phyloP scores from a whole-genome alignment of 495 filamentous ascomycete species.

The Aspergillus kassunensis region DNA sequence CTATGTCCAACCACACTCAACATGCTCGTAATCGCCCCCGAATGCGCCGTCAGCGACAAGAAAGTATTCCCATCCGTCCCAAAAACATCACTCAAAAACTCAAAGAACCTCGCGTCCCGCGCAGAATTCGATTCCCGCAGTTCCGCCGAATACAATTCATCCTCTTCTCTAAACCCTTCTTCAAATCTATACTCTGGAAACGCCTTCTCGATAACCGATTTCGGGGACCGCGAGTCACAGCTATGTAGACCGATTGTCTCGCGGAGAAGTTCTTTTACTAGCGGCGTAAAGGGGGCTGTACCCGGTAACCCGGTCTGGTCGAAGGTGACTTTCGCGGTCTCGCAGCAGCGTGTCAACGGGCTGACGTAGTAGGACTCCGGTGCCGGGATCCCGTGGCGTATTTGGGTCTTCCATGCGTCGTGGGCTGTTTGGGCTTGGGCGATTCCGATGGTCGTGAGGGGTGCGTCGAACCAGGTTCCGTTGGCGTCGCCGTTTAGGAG shows the following conservation, averaged over 20 bases:
- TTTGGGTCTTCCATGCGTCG: slow-evolving; percentile 56
- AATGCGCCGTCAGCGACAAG: slow-evolving; percentile 70
- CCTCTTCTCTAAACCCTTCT: slow-evolving; percentile 56
- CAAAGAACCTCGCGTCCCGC: slow-evolving; percentile 51
- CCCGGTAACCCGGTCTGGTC: slow-evolving; percentile 47
- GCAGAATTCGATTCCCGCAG: slow-evolving; percentile 53
- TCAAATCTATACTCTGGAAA: slow-evolving; percentile 65
- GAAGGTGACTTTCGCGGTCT: slow-evolving; percentile 64
- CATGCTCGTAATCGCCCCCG: slow-evolving; percentile 60
- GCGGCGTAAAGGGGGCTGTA: slow-evolving; percentile 52
- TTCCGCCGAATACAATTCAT: slow-evolving; percentile 53
- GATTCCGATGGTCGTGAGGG: slow-evolving; percentile 60
- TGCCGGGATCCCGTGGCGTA: slow-evolving; percentile 53
- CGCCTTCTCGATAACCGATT: slow-evolving; percentile 50
- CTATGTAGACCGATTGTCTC: slow-evolving; percentile 76
- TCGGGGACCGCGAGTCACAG: slow-evolving; percentile 67
- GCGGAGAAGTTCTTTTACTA: slow-evolving; percentile 69
- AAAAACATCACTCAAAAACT: slow-evolving; percentile 64
- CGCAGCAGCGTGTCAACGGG: slow-evolving; percentile 67
- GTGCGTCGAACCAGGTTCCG: slow-evolving; percentile 67
- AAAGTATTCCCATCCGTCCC: slow-evolving; percentile 53
- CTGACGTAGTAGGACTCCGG: slow-evolving; percentile 70
- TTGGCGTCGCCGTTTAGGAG: slow-evolving; percentile 65
- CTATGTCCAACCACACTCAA: slow-evolving; percentile 61
- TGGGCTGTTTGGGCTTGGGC: slow-evolving; percentile 62